phyloP scores from a whole-genome alignment of 495 filamentous ascomycete genomes.

The Podospora pseudocomata region DNA sequence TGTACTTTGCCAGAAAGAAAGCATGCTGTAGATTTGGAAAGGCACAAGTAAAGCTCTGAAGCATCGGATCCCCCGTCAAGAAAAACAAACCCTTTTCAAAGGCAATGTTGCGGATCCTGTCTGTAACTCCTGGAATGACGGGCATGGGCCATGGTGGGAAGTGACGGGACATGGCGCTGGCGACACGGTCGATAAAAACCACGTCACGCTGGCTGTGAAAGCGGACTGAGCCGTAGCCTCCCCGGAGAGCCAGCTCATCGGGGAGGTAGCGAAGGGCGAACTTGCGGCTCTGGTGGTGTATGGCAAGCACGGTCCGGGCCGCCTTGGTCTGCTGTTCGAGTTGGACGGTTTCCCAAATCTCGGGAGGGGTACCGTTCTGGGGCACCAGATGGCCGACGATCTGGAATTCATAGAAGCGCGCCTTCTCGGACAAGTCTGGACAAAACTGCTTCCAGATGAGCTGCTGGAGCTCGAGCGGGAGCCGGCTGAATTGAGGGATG shows the following conservation, averaged over 20 bases:
- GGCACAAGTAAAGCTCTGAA: neutral
- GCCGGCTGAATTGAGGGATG: conserved; percentile 39
- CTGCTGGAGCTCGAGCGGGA: conserved; percentile 40
- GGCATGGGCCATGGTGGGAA: neutral
- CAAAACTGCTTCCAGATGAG: conserved; percentile 42
- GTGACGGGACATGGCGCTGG: neutral
- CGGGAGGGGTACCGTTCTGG: neutral
- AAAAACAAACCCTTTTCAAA: conserved; percentile 7
- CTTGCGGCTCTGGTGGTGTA: conserved; percentile 34
- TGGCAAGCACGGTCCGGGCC: conserved; percentile 31
- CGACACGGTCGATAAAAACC: conserved; percentile 12
- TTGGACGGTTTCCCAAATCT: conserved; percentile 15
- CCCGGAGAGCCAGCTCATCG: conserved; percentile 25
- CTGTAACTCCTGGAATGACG: conserved; percentile 12
- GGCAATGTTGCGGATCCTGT: conserved; percentile 27
- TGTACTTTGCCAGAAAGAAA: conserved; percentile 12
- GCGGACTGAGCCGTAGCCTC: conserved; percentile 22
- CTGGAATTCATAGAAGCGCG: neutral
- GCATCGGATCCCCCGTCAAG: neutral
- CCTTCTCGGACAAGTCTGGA: conserved; percentile 31
- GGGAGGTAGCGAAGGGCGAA: conserved; percentile 35
- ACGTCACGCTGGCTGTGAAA: conserved; percentile 36
- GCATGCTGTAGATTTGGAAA: conserved; percentile 21
- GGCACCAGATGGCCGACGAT: neutral
- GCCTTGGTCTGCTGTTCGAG: conserved; percentile 31